Base-by-base conservation (phyloP, 176 grass and related monocot species). In the Zea luxurians region DNA sequence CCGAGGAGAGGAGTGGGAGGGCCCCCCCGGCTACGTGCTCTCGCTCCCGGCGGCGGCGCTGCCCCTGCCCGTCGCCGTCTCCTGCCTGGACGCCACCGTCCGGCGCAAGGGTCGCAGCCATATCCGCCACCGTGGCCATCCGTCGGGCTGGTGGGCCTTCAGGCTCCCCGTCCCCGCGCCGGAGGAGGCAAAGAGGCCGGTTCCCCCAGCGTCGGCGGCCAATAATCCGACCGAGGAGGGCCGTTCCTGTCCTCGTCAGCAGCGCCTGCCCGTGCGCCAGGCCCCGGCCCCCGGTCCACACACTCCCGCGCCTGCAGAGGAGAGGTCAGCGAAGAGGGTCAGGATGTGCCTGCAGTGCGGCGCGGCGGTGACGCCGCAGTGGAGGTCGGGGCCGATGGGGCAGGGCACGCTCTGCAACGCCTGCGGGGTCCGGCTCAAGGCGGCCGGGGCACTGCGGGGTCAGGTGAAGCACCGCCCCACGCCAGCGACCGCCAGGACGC, bases 351-450 rank as follows among this genome's bases (percentile, higher is more conserved):
- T 88, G 7, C 85, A 94, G 76, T 94, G 94, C 73, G 82, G 80
- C 13, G 81, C 87, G 37, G 77, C 62, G 15, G 92, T 94, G 84
- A 93, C 93, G 59, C 93, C 90, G 70, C 90, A 85, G 77, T 88
- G 93, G 93, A 91, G 93, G 70, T 86, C 88, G 18, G 88, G 90
- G 7, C 88, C 93, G 48, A 90, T 90, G 91, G 89, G 87, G 7
- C 82, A 73, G 4, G 83, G 82, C 69, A 92, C 94, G 40, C 84
- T 97, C 35, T 97, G 91, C 87, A 97, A 90, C 80, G 86, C 89
- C 54, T 97, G 94, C 53, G 91, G 88, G 0, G 88, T 89, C 68
- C 85, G 88, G 36, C 85, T 79, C 83, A 84, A 84, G 61, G 83
- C 78, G 9, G 80, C 83, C 4, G 88, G 90, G 42, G 55, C 90